Percentiles rank a stretch among this genome's conserved stretches.
These are phyloP conservation scores for Sicyos edulis DNA, from an alignment of 306 rosid genomes.

Conservation along the genomic window DNA sequence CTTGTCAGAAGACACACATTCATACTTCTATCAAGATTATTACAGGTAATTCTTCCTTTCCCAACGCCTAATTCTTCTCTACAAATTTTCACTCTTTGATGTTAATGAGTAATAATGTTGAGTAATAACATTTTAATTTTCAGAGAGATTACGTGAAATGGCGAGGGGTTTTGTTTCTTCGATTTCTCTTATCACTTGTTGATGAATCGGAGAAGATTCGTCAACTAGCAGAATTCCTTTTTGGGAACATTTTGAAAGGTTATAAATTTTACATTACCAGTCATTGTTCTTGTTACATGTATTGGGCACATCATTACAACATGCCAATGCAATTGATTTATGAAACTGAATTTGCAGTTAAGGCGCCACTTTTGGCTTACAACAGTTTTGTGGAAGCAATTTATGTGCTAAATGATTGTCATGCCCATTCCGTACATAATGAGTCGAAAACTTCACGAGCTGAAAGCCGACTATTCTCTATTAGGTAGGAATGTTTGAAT, in stretches of 20 bases:
- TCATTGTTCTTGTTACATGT: neutral
- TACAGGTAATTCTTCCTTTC: constrained; percentile 54
- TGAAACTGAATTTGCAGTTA: constrained; percentile 40
- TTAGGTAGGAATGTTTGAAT: constrained; percentile 46
- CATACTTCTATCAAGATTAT: constrained; percentile 75
- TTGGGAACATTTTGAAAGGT: constrained; percentile 91
- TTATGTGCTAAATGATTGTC: constrained; percentile 74
- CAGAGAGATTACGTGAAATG: constrained; percentile 97
- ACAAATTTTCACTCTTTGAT: constrained; percentile 1
- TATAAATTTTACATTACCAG: neutral
- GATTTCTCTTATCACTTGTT: constrained; percentile 91
- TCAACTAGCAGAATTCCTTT: constrained; percentile 67
- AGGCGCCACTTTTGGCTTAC: constrained; percentile 86
- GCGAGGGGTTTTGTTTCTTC: constrained; percentile 91
- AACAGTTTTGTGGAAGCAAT: constrained; percentile 91
- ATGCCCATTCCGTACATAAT: constrained; percentile 53
- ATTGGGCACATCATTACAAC: neutral
- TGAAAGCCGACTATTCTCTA: constrained; percentile 61
- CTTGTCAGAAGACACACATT: constrained; percentile 94
- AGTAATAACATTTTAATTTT: constrained; percentile 17
- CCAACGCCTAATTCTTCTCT: neutral
- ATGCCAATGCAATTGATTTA: neutral
- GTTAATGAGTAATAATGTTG: constrained; percentile 18
- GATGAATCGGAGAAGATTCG: constrained; percentile 88
- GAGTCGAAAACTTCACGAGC: constrained; percentile 44